Evolutionary conservation across 2,329 filamentous ascomycete genomes (phyloP).

Genomic region (Mariannaea sp.): DNA sequence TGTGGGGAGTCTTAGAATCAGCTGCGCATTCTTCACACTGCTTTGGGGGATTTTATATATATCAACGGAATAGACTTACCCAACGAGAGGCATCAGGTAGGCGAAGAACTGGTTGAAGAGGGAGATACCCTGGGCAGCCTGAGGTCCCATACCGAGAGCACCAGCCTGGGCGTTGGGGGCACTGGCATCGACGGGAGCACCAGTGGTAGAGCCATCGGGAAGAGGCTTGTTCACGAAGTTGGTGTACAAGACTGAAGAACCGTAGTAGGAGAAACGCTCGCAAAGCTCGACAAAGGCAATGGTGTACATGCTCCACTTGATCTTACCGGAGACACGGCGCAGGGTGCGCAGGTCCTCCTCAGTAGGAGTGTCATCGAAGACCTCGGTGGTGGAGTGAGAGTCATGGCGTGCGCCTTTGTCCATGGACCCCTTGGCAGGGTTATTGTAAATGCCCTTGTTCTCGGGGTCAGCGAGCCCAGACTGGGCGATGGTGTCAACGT

Average conservation of each 20-base stretch:
- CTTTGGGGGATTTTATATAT: slow-evolving; percentile 8
- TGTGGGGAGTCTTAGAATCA: slow-evolving; percentile 26
- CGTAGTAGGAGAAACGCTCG: slow-evolving; percentile 81
- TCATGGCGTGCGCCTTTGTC: slow-evolving; percentile 39
- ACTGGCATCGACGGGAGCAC: slow-evolving; percentile 46
- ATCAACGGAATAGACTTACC: too few relatives aligned
- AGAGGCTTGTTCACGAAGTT: slow-evolving; percentile 66
- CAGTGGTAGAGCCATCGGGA: slow-evolving; percentile 58
- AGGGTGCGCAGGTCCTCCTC: slow-evolving; percentile 66
- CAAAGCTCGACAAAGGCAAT: slow-evolving; percentile 75
- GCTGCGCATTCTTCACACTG: too few relatives aligned
- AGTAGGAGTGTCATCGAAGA: slow-evolving; percentile 54
- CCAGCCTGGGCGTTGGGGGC: slow-evolving; percentile 46
- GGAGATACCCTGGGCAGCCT: slow-evolving; percentile 54
- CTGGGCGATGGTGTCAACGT: slow-evolving; percentile 44
- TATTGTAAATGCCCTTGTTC: slow-evolving; percentile 35
- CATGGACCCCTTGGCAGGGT: slow-evolving; percentile 38
- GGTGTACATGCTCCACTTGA: slow-evolving; percentile 69
- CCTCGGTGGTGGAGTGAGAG: slow-evolving; percentile 26
- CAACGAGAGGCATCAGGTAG: slow-evolving; percentile 62
- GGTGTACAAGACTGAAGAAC: slow-evolving; percentile 69
- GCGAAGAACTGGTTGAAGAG: slow-evolving; percentile 66
- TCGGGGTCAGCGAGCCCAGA: slow-evolving; percentile 42
- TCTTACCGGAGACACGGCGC: slow-evolving; percentile 65
- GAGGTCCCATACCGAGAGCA: slow-evolving; percentile 63